Evolutionary conservation across 208 protist species (phyloP).

Genomic region (Entamoeba histolytica): DNA sequence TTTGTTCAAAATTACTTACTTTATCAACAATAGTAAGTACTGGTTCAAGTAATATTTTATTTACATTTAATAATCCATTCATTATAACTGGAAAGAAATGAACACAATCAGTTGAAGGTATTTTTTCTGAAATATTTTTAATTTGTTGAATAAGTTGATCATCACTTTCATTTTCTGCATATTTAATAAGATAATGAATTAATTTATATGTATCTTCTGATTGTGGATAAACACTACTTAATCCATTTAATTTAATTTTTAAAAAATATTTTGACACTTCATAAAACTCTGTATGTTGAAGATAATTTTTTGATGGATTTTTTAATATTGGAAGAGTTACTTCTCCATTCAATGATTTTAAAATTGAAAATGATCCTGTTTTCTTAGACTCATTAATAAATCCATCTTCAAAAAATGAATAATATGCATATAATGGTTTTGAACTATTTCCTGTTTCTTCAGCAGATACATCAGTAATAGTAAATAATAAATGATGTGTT

Average conservation of each 20-base stretch:
- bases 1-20: not conserved
- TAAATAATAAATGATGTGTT: not conserved
- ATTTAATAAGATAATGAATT: not conserved
- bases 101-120: not conserved
- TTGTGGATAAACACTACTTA: not conserved
- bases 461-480: not conserved
- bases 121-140: not conserved
- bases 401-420: not conserved
- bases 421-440: not conserved
- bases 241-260: not conserved
- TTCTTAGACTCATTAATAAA: not conserved
- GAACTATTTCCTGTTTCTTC: not conserved
- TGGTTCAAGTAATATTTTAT: not conserved
- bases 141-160: not conserved
- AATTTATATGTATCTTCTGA: not conserved
- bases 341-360: not conserved
- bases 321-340: not conserved
- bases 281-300: not conserved
- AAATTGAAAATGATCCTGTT: not conserved
- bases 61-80: not conserved
- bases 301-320: not conserved
- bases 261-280: not conserved
- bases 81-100: not conserved
- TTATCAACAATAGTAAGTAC: not conserved
- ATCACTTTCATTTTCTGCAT: not conserved